phyloP scores from a whole-genome alignment of 2,329 filamentous ascomycete genomes.

The Beauveria caledonica region DNA sequence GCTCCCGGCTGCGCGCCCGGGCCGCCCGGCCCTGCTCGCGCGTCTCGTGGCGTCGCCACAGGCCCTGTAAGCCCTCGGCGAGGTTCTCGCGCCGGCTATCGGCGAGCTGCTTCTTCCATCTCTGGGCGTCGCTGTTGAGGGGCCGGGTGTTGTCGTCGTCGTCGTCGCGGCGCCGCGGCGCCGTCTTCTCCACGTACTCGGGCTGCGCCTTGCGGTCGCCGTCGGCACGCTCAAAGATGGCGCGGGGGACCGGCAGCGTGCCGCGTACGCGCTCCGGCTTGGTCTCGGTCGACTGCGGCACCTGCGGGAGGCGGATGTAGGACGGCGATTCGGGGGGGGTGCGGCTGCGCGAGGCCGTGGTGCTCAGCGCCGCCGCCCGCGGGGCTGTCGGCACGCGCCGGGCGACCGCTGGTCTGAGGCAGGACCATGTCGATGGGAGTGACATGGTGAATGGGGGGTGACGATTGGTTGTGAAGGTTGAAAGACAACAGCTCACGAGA shows the following conservation, averaged over 20 bases:
- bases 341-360: conserved; percentile 33
- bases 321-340: conserved; percentile 81
- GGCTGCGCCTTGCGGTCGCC: conserved; percentile 52
- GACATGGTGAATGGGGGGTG: conserved; percentile 19
- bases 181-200: conserved; percentile 53
- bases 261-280: conserved; percentile 54
- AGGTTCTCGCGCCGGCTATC: conserved; percentile 63
- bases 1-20: conserved; percentile 39
- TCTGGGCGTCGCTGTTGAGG: conserved; percentile 31
- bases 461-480: background rate
- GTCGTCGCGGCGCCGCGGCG: conserved; percentile 42
- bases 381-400: conserved; percentile 19
- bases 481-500: background rate
- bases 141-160: conserved; percentile 16
- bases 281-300: conserved; percentile 58
- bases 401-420: conserved; percentile 19
- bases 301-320: conserved; percentile 74
- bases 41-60: conserved; percentile 57
- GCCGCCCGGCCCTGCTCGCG: conserved; percentile 27
- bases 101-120: conserved; percentile 69
- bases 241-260: conserved; percentile 72
- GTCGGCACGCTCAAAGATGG: conserved; percentile 59
- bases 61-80: conserved; percentile 57
- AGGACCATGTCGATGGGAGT: conserved; percentile 17
- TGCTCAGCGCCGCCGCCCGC: conserved; percentile 26